Conservation (phyloP, 805 yeast genomes). For the Millerozyma acaciae region DNA sequence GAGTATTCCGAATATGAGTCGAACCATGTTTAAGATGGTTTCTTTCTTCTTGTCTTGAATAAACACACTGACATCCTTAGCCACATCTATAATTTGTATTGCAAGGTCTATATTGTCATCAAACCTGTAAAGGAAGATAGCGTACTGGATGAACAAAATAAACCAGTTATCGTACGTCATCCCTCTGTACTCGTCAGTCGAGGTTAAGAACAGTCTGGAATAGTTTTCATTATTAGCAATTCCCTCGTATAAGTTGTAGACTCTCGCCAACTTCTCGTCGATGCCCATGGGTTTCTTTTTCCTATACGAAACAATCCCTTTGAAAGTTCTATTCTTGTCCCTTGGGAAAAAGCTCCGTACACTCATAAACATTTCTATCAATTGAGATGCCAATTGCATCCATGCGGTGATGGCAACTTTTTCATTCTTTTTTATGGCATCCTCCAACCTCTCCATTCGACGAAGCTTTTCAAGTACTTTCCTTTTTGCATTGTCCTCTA, state of each 20-base stretch:
- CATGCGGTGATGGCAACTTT: constrained; percentile 68
- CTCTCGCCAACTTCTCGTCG: constrained; percentile 68
- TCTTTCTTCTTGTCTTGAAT: constrained; percentile 59
- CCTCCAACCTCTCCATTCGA: constrained; percentile 49
- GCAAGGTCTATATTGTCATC: constrained; percentile 60
- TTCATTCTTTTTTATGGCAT: constrained; percentile 34
- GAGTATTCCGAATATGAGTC: constrained; percentile 52
- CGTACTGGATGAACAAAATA: constrained; percentile 73
- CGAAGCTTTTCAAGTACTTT: constrained; percentile 54
- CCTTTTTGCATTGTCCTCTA: constrained; percentile 56
- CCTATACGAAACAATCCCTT: constrained; percentile 61
- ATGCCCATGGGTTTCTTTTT: constrained; percentile 59
- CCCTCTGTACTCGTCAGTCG: constrained; percentile 67
- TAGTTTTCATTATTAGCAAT: constrained; percentile 27
- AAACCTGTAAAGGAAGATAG: constrained; percentile 60
- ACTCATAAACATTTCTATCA: constrained; percentile 77
- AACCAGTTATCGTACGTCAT: constrained; percentile 80
- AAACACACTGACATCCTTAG: constrained; percentile 76
- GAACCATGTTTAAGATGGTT: constrained; percentile 58
- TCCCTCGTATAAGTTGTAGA: constrained; percentile 63
- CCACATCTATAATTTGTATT: constrained; percentile 58
- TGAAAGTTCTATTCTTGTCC: constrained; percentile 66
- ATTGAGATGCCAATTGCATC: constrained; percentile 78
- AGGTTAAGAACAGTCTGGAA: constrained; percentile 36
- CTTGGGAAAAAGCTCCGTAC: constrained; percentile 76